A percentile compares a stretch with the other conserved stretches of the same genome.
Conservation (phyloP, 805 yeast genomes). For the Candida palmyrensis region DNA sequence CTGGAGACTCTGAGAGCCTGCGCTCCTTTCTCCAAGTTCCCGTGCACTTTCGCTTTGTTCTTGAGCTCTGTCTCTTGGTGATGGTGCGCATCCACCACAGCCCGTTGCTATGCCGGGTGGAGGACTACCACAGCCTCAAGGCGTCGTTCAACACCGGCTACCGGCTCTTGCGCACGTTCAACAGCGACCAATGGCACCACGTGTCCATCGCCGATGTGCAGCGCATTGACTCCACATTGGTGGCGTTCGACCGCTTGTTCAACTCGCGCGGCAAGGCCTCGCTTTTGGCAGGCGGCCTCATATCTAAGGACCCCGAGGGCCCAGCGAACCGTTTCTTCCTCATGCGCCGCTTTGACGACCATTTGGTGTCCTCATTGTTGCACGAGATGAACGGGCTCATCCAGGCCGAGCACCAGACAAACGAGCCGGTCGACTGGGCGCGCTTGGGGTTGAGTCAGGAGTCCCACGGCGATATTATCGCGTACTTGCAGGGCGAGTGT, state of each 20-base stretch:
- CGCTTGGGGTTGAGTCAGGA: slow-evolving; percentile 3
- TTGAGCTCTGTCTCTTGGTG: slow-evolving; percentile 27
- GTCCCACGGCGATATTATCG: no score
- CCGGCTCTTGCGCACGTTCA: slow-evolving; percentile 3
- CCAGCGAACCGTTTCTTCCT: slow-evolving; percentile 19
- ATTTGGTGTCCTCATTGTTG: slow-evolving; percentile 29
- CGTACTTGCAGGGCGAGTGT: no score
- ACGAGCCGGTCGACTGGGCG: slow-evolving; percentile 3
- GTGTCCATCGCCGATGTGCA: neutral
- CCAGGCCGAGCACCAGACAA: slow-evolving; percentile 17
- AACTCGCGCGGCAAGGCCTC: neutral
- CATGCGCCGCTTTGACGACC: slow-evolving; percentile 28
- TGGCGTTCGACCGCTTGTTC: neutral
- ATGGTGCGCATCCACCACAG: slow-evolving; percentile 28
- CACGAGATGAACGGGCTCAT: slow-evolving; percentile 38
- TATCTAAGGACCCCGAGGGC: neutral
- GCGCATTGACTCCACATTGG: neutral
- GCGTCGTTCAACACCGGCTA: slow-evolving; percentile 17
- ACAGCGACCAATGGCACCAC: neutral
- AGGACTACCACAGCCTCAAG: slow-evolving; percentile 22
- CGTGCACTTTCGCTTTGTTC: slow-evolving; percentile 33
- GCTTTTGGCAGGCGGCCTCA: neutral
- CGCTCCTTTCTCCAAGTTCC: slow-evolving; percentile 29
- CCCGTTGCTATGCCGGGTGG: slow-evolving; percentile 20
- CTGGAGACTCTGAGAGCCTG: no score